Conservation (phyloP, 257 asterid genomes). For the Forsythia viridissima region DNA sequence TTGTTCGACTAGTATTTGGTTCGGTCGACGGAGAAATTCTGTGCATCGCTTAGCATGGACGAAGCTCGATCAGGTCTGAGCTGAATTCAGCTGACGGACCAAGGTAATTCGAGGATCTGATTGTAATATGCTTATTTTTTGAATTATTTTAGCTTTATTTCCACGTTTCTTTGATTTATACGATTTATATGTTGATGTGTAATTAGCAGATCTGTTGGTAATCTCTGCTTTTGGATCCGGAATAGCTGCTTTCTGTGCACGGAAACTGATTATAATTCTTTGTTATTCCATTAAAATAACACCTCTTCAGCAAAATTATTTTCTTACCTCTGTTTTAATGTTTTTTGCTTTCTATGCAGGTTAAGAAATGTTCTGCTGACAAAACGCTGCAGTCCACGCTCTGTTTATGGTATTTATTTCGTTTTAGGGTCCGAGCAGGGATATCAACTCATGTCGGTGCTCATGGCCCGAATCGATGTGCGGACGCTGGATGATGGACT, state of each 20-base stretch:
- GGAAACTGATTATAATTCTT: too few relatives aligned
- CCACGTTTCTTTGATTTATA: background rate
- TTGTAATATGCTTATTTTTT: background rate
- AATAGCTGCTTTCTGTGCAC: background rate
- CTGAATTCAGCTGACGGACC: background rate
- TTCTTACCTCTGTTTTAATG: background rate
- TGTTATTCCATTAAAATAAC: too few relatives aligned
- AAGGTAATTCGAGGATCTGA: conserved; percentile 4
- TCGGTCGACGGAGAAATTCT: background rate
- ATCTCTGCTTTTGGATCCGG: too few relatives aligned
- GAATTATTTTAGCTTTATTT: background rate
- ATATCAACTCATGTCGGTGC: background rate
- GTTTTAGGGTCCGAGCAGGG: background rate
- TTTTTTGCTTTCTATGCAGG: background rate
- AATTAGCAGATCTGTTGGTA: background rate
- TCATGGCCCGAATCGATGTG: background rate
- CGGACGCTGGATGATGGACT: background rate
- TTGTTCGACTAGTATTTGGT: background rate
- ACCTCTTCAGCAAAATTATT: too few relatives aligned
- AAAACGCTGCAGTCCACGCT: background rate
- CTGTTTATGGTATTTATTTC: background rate
- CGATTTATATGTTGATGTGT: background rate
- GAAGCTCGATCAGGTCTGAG: conserved; percentile 16
- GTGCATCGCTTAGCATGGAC: background rate
- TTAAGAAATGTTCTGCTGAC: background rate